A percentile compares a stretch with the other conserved stretches of the same genome.
Evolutionary conservation across 2,329 filamentous ascomycete genomes (phyloP).

Genomic region (Chaetothyriales sp.): DNA sequence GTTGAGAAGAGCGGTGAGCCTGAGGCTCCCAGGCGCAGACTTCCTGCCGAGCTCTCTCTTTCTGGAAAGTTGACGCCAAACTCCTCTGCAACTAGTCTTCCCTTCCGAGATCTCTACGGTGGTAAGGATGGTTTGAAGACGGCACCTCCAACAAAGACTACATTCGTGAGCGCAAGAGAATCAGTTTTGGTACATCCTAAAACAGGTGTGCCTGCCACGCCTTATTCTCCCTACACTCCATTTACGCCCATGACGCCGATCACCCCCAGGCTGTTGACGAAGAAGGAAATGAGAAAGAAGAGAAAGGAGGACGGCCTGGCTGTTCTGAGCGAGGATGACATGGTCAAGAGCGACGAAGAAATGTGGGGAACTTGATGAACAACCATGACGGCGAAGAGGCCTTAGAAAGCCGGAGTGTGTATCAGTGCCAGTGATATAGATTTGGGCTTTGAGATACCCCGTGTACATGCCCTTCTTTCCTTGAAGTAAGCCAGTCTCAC

Average conservation of each 20-base stretch:
- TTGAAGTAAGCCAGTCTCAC: background rate
- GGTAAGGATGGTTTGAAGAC: conserved; percentile 23
- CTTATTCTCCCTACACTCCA: conserved; percentile 39
- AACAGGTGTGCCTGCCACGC: conserved; percentile 34
- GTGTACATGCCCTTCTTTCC: background rate
- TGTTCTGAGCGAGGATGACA: conserved; percentile 34
- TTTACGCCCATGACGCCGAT: conserved; percentile 37
- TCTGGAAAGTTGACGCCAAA: background rate
- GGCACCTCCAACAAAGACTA: conserved; percentile 36
- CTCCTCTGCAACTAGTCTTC: conserved; percentile 23
- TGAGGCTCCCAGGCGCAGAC: background rate
- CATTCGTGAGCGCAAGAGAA: conserved; percentile 32
- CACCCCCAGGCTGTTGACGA: conserved; percentile 33
- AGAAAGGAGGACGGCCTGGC: conserved; percentile 30
- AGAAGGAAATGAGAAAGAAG: conserved; percentile 30
- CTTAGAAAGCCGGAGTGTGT: no score
- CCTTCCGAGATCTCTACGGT: conserved; percentile 31
- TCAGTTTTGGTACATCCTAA: conserved; percentile 26
- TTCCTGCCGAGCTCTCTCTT: background rate
- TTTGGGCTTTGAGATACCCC: background rate
- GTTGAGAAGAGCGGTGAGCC: background rate
- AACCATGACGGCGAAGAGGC: no score
- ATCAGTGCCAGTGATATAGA: background rate
- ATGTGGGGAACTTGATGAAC: conserved; percentile 24
- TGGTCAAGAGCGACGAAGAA: conserved; percentile 33